Base-by-base conservation (phyloP, 78 protist species). In the Corallochytrium limacisporum region DNA sequence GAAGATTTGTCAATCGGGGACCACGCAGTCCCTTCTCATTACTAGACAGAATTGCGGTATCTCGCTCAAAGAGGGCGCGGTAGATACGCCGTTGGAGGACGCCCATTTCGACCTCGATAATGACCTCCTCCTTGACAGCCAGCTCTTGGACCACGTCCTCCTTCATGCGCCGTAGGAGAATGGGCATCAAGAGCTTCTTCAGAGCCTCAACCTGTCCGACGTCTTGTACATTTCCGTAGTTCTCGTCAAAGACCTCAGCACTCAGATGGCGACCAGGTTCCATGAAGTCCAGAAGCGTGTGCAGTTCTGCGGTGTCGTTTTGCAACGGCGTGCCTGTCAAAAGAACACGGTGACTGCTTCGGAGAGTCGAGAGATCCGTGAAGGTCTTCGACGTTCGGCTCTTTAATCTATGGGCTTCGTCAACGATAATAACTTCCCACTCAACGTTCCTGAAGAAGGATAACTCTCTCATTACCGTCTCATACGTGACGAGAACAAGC, bases 11-110 rank as follows among this genome's bases (percentile, higher is more conserved):
- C 28, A 90, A 62, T 49, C 40, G 51, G 13, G 76, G 75, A 28
- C 47, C 61, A 26, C 46, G 63, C 72, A 24, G 33, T 18, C n/a
- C 55, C n/a, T 8, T 18, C 24, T 8, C 55, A 22, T 16, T 49
- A 49, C 18, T 69, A 69, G 62, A 63, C 37, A 90, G 77, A 51
- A 84, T 55, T 2, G 63, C 5, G n/a, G 61, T 38, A 70, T 92
- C 90, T 37, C 63, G 18, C 37, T 87, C 93, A 50, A 77, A 62
- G 57, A 91, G 70, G 24, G 96, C 95, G n/a, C 88, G 81, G 83
- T 93, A 93, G 62, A 70, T 92, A 43, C 65, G 54, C 72, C 85
- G 84, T 65, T 95, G 99, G 7, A 86, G 47, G 12, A 62, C 29
- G 4, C 97, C 86, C 33, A 92, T 51, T 55, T 84, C 97, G 44